These are phyloP conservation scores for Dipteronia dyeriana DNA, from an alignment of 345 rosid genomes.

Conservation along the genomic window DNA sequence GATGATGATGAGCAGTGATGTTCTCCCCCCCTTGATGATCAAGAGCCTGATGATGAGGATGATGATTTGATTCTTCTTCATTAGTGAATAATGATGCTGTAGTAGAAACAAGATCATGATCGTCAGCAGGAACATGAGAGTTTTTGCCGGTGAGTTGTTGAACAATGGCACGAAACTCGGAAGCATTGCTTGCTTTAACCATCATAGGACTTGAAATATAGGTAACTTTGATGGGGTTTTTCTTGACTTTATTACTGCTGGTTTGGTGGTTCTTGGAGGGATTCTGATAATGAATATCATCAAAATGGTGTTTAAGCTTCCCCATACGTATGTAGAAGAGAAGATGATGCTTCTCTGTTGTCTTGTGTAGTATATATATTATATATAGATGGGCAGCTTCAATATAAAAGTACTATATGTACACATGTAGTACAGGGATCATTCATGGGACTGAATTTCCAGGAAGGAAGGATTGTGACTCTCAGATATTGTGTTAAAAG, in stretches of 20 bases:
- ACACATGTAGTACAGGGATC: neutral
- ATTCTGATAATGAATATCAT: neutral
- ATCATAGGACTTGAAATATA: slow-evolving; percentile 51
- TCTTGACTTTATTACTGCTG: slow-evolving; percentile 17
- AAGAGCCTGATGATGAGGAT: neutral
- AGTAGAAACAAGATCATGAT: neutral
- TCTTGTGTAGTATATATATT: too few species aligned
- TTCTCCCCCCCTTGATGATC: neutral
- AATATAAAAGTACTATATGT: too few species aligned
- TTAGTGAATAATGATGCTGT: neutral
- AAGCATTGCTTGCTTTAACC: slow-evolving; percentile 38
- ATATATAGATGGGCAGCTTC: neutral
- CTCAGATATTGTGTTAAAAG: neutral
- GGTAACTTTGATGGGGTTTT: slow-evolving; percentile 45
- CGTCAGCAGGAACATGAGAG: slow-evolving; percentile 15
- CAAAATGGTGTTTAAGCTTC: slow-evolving; percentile 13
- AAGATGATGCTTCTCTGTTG: neutral
- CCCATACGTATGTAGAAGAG: slow-evolving; percentile 26
- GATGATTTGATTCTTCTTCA: neutral
- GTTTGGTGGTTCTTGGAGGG: slow-evolving; percentile 12
- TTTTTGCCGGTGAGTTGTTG: slow-evolving; percentile 53
- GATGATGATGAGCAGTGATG: neutral
- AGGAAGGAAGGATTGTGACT: slow-evolving; percentile 18
- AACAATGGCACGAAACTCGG: slow-evolving; percentile 50
- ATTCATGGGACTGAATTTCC: slow-evolving; percentile 21